These are phyloP conservation scores for Trypanosoma cruzi DNA, from an alignment of 208 protist species.

Conservation along the genomic window DNA sequence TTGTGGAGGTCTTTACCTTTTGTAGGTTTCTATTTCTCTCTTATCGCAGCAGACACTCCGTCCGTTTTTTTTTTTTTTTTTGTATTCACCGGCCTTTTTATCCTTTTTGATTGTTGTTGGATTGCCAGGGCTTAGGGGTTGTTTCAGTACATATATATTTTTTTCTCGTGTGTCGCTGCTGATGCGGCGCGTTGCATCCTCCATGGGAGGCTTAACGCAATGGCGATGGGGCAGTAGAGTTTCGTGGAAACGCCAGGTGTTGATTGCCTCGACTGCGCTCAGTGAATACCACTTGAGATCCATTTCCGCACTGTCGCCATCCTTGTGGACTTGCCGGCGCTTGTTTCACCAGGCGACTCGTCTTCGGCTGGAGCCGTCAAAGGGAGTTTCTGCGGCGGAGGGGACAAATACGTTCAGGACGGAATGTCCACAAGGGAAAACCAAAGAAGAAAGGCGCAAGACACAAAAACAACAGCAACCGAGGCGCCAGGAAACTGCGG, in stretches of 20 bases:
- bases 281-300: not conserved
- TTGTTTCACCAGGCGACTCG: conserved; percentile 8
- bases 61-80: conserved; percentile 1
- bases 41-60: not conserved
- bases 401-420: not conserved
- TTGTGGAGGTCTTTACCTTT: not conserved
- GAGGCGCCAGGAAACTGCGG: not conserved
- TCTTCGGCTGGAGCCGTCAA: conserved; percentile 9
- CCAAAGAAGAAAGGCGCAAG: not conserved
- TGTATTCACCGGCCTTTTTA: too few species aligned
- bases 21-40: too few species aligned
- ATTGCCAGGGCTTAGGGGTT: not conserved
- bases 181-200: conserved; percentile 7
- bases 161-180: not conserved
- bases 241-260: not conserved
- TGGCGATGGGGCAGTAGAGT: not conserved
- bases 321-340: conserved; percentile 8
- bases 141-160: not conserved
- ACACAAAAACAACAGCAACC: not conserved
- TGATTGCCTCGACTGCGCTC: not conserved
- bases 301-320: not conserved
- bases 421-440: not conserved
- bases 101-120: not conserved
- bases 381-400: not conserved
- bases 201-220: not conserved